phyloP scores from a whole-genome alignment of 169 alveolate species.

The Plasmodium coatneyi region DNA sequence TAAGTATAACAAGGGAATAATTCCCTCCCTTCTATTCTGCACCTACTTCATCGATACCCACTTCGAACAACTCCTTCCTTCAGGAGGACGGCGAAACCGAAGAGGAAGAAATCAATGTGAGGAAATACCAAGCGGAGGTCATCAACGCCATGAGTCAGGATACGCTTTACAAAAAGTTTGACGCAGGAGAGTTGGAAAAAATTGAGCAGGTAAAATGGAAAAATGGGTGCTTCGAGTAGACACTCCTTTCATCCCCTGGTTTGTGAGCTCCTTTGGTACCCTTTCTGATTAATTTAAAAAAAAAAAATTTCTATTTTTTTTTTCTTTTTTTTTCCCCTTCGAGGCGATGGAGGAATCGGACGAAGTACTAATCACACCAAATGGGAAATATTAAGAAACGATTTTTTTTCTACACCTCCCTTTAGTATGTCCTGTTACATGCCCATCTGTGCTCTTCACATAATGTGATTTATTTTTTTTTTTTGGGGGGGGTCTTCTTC shows the following conservation, averaged over 20 bases:
- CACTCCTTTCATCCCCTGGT: not conserved
- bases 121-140: conserved; percentile 61
- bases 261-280: not conserved
- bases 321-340: not conserved
- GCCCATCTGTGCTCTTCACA: not conserved
- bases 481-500: not conserved
- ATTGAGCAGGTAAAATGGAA: conserved; percentile 23
- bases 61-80: not conserved
- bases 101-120: conserved; percentile 13
- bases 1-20: not conserved
- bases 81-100: conserved; percentile 24
- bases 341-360: conserved; percentile 32
- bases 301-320: too few species aligned
- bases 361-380: not conserved
- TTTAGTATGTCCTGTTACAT: not conserved
- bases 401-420: not conserved
- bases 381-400: not conserved
- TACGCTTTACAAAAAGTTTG: conserved; percentile 41
- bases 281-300: too few species aligned
- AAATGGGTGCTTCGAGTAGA: not conserved
- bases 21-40: not conserved
- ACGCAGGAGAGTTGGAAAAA: conserved; percentile 35
- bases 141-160: conserved; percentile 52
- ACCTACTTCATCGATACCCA: not conserved
- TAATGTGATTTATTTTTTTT: not conserved